Percentiles rank a stretch among this genome's conserved stretches.
These are phyloP conservation scores for Helianthus tuberosus DNA, from an alignment of 129 eudicot species.

Conservation along the genomic window DNA sequence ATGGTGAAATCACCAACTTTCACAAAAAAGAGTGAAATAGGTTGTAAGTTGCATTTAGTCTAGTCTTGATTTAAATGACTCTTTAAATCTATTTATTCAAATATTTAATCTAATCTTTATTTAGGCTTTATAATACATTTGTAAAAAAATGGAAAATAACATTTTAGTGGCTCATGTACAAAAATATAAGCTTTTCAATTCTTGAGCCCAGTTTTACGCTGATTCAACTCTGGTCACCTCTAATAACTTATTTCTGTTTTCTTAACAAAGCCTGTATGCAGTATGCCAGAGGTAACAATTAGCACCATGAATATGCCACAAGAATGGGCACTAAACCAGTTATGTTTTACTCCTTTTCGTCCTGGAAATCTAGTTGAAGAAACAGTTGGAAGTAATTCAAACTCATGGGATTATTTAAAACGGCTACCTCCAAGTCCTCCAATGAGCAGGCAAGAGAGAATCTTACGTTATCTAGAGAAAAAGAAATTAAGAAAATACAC, in stretches of 20 bases:
- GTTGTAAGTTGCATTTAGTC: no score
- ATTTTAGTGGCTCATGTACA: no score
- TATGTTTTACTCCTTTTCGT: constrained; percentile 7
- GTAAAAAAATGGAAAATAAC: no score
- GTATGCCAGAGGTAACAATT: constrained; percentile 10
- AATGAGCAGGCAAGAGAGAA: not conserved
- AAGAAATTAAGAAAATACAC: not conserved
- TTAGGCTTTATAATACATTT: no score
- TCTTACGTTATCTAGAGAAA: not conserved
- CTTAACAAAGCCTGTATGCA: constrained; percentile 14
- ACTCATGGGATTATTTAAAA: constrained; percentile 11
- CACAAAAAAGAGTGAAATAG: no score
- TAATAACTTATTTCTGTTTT: constrained; percentile 1
- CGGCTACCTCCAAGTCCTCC: not conserved
- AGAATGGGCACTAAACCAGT: constrained; percentile 15
- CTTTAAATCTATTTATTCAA: no score
- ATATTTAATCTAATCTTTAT: no score
- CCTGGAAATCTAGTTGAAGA: constrained; percentile 11
- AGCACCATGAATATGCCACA: constrained; percentile 11
- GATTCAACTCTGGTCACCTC: not conserved
- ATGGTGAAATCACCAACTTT: no score
- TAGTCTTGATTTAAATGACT: no score
- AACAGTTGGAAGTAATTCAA: constrained; percentile 22
- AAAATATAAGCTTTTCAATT: no score
- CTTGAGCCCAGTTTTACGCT: not conserved